Conservation (phyloP, 108 stramenopile species). For the Craspedostauros australis region DNA sequence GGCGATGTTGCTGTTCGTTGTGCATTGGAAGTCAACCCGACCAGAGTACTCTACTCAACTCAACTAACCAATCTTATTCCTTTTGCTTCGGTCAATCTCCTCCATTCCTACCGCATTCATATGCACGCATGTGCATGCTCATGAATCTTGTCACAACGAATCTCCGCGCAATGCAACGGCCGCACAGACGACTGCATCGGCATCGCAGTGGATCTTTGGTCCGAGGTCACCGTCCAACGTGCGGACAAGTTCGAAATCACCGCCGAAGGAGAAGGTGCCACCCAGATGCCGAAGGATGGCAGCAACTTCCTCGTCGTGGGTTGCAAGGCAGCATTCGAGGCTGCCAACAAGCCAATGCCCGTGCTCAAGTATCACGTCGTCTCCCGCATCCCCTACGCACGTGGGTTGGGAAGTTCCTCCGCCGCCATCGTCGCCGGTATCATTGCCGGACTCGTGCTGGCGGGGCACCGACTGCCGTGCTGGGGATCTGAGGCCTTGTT, state of each 20-base stretch:
- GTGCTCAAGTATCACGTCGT: constrained; percentile 85
- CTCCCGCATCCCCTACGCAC: constrained; percentile 91
- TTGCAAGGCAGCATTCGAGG: constrained; percentile 89
- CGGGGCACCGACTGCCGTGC: constrained; percentile 92
- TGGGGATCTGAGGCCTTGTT: constrained; percentile 94
- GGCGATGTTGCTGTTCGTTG: neutral
- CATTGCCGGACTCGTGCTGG: constrained; percentile 94
- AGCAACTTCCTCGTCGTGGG: constrained; percentile 90
- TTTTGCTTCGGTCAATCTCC: neutral
- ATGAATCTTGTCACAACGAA: neutral
- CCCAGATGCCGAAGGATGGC: constrained; percentile 83
- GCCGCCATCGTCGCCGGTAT: constrained; percentile 98
- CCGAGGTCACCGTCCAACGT: constrained; percentile 89
- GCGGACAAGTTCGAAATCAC: constrained; percentile 88
- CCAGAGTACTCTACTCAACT: no score
- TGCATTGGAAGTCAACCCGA: no score
- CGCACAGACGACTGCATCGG: constrained; percentile 90
- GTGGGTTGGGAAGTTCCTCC: constrained; percentile 92
- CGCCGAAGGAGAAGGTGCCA: constrained; percentile 84
- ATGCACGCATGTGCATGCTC: neutral
- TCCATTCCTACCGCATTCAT: neutral
- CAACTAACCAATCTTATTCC: neutral
- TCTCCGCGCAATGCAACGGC: neutral
- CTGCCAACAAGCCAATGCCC: constrained; percentile 91
- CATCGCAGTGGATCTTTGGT: constrained; percentile 98